These are phyloP conservation scores for Rhododendron mucronatum DNA, from an alignment of 148 eudicot species.

Conservation along the genomic window DNA sequence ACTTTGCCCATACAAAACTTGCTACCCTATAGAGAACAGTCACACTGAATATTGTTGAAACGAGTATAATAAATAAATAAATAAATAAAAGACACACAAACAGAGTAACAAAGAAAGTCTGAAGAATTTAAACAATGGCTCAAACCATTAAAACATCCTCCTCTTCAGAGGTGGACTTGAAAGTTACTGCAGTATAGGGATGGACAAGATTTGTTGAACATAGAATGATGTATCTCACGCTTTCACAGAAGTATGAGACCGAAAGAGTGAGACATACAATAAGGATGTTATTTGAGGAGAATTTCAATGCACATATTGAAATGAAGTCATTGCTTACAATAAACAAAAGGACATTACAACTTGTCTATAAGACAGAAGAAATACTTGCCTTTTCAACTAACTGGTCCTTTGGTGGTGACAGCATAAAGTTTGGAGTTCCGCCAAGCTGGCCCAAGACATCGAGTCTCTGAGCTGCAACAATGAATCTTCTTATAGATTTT, in stretches of 20 bases:
- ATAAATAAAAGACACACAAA: not conserved
- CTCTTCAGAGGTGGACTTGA: not conserved
- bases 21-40: not conserved
- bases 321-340: not conserved
- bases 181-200: not conserved
- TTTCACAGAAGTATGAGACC: not conserved
- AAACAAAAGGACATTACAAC: not conserved
- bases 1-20: not conserved
- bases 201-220: not conserved
- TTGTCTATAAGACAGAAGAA: not conserved
- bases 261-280: not conserved
- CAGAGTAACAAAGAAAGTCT: not conserved
- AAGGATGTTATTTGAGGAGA: not conserved
- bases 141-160: not conserved
- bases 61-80: not conserved
- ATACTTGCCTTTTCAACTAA: conserved; percentile 77
- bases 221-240: not conserved
- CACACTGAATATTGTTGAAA: not conserved
- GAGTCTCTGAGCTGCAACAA: conserved; percentile 39
- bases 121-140: not conserved
- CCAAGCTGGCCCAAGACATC: conserved; percentile 28
- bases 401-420: conserved; percentile 58
- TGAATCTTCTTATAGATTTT: not conserved
- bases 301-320: not conserved
- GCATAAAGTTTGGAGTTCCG: conserved; percentile 30